Evolutionary conservation across 2,329 filamentous ascomycete species (phyloP), one percentile per base, ranked within the genome.

Genomic region (Penicillium sp.): DNA sequence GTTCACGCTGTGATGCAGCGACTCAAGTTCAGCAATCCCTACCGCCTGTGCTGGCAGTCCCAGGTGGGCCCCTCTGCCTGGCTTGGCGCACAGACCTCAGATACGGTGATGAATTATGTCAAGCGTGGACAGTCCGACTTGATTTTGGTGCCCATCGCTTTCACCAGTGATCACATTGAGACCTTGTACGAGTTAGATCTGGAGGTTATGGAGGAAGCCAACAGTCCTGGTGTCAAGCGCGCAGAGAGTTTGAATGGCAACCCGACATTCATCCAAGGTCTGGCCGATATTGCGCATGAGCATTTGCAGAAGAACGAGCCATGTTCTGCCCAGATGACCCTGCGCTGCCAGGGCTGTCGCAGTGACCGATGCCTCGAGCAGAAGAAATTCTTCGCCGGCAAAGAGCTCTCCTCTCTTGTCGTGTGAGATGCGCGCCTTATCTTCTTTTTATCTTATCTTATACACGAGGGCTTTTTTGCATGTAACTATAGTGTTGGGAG

Each of bases 91-190:
- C 95, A 99, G 75, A 99, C 95, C 0, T 87, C 88, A 58, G 87
- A 89, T 64, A 93, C 93, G 0, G 95, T 99, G 11, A 87, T 93
- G 71, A 84, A 91, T 58, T 96, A 97, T 71, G 87, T 98, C 64
- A 86, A 90, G 71, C 92, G 95, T 76, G 95, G 93, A 1, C 90
- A 97, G 70, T 96, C 88, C 54, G 92, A 99, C 71, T 82, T 99
- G 54, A 82, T 97, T 1, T 82, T 99, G 7, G 91, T 99, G 55
- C 95, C 95, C 0, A 96, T 99, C 63, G 95, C 95, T 6, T 99
- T 99, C 73, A 99, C 95, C 0, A 96, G 91, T n/a, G 95, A 99
- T 69, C 95, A 99, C 72, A 99, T 99, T 65, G 95, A 99, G 78
- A 99, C 95, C 0, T 81, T 99, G 1, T 98, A 89, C 73, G 95